Percentiles rank a stretch among this genome's conserved stretches.
Evolutionary conservation across 306 rosid species (phyloP).

Genomic region (Sesbania bispinosa): DNA sequence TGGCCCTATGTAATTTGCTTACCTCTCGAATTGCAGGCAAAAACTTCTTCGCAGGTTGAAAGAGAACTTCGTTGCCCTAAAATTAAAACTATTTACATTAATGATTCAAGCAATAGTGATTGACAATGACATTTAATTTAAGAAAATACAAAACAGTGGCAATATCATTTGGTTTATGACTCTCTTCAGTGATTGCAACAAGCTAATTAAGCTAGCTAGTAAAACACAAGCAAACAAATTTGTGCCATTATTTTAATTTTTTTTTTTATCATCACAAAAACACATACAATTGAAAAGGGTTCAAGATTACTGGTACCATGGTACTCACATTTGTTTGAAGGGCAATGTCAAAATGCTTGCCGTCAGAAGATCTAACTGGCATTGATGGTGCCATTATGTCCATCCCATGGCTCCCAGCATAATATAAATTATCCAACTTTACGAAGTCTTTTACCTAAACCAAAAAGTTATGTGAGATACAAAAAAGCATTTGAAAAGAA

Average conservation of each 20-base stretch:
- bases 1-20: no score
- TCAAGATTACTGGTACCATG: not conserved
- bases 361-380: constrained; percentile 37
- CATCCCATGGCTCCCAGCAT: constrained; percentile 99
- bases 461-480: not conserved
- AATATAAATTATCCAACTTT: constrained; percentile 63
- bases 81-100: not conserved
- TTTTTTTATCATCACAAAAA: no score
- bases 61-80: constrained; percentile 61
- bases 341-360: constrained; percentile 19
- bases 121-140: not conserved
- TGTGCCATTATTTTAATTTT: no score
- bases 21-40: constrained; percentile 75
- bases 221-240: no score
- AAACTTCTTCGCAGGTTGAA: constrained; percentile 85
- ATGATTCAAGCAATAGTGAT: not conserved
- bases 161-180: not conserved
- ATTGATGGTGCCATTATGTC: constrained; percentile 77
- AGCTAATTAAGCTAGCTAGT: not conserved
- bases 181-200: not conserved
- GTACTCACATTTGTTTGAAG: constrained; percentile 38
- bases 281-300: not conserved
- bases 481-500: not conserved
- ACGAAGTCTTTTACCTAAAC: constrained; percentile 78
- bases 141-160: not conserved